Base-by-base conservation (phyloP, 768 basidiomycete genomes). In the Trametopsis cervina region DNA sequence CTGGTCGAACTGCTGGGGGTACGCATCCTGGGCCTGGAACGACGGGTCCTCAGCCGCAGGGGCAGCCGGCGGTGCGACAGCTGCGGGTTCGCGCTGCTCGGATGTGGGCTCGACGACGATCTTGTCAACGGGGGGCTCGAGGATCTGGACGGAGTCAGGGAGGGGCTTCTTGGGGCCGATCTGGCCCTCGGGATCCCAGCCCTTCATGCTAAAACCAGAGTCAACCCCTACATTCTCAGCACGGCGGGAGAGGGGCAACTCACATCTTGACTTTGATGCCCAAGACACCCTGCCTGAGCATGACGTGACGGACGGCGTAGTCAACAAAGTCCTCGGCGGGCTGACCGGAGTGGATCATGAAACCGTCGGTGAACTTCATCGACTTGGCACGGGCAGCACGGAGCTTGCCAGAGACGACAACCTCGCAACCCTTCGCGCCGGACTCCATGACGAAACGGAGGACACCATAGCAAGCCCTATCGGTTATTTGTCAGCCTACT, bases 361-460 rank as follows among this genome's bases (percentile, higher is more conserved):
- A 97, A 47, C 96, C 96, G 63, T 99, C 96, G 65, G 94, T 97
- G 76, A 99, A 98, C 73, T 99, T 99, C 96, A 99, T 99, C 17
- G 92, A 89, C 74, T 99, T 99, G 63, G 96, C 96, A 79, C 95
- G 93, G 57, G 96, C 96, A 57, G 95, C 96, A 66, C 96, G 92
- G 65, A 99, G 91, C 72, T 99, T 99, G 66, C 96, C 96, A 55
- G 95, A 98, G 56, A 99, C 94, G 64, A 98, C 91, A 55, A 99
- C 96, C 71, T 99, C 96, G 65, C 94, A 97, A 69, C 96, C 96
- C 75, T 99, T 99, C 58, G 96, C 96, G 60, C 90, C 90, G 50
- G 95, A 97, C 74, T 99, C 96, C 96, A 99, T 99, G 60, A 99
- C 93, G 76, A 97, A 99, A 64, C 96, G 92, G 64, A 99, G 92